These are phyloP conservation scores for Suhomyces bokatorum DNA, from an alignment of 1,139 yeast genomes.

Conservation along the genomic window DNA sequence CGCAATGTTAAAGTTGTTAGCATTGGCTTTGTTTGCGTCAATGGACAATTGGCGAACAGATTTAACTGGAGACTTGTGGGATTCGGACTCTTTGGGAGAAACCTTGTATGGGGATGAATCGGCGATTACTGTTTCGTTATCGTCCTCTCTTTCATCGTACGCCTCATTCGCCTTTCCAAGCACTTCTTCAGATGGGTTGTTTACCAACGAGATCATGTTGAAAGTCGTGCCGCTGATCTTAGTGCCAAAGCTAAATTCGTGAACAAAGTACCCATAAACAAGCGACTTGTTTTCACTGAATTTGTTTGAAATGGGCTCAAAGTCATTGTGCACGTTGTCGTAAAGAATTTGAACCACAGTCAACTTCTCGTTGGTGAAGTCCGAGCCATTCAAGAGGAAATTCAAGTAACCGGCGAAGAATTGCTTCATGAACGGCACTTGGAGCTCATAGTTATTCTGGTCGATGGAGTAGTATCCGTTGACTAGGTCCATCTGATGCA, in stretches of 20 bases:
- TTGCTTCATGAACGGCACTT: slow-evolving; percentile 40
- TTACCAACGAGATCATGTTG: slow-evolving; percentile 13
- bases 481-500: slow-evolving; percentile 32
- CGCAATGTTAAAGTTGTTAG: slow-evolving; percentile 9
- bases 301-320: slow-evolving; percentile 4
- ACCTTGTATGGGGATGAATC: slow-evolving; percentile 38
- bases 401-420: slow-evolving; percentile 45
- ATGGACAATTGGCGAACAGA: slow-evolving; percentile 17
- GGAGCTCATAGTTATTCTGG: slow-evolving; percentile 27
- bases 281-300: slow-evolving; percentile 19
- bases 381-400: slow-evolving; percentile 35
- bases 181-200: slow-evolving; percentile 6
- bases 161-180: neutral
- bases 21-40: slow-evolving; percentile 21
- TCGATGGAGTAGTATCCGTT: slow-evolving; percentile 33
- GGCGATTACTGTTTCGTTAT: slow-evolving; percentile 44
- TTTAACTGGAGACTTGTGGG: slow-evolving; percentile 15
- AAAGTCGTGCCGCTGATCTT: slow-evolving; percentile 14
- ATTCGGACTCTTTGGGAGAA: slow-evolving; percentile 18
- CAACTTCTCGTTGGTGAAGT: slow-evolving; percentile 26
- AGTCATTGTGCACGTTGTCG: slow-evolving; percentile 14
- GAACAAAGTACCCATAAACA: slow-evolving; percentile 32
- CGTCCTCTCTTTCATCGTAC: slow-evolving; percentile 28
- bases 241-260: slow-evolving; percentile 23
- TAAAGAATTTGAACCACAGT: slow-evolving; percentile 35